Conservation (phyloP, 1,284 basidiomycete genomes). For the Naganishia liquefaciens region DNA sequence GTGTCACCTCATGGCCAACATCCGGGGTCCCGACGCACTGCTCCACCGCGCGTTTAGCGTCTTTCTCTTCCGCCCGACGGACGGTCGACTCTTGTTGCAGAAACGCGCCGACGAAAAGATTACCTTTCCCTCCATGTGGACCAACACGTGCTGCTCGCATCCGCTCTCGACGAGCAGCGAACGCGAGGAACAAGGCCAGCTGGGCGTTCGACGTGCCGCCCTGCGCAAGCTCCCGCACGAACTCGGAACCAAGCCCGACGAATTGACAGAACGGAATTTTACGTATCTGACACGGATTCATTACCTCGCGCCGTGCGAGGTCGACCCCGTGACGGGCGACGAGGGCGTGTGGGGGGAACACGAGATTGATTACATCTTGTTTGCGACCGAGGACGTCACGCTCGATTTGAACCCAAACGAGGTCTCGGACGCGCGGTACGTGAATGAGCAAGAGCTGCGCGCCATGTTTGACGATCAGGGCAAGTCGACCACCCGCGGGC, state of each 20-base stretch:
- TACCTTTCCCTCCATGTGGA: slow-evolving; percentile 99
- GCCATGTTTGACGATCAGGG: slow-evolving; percentile 83
- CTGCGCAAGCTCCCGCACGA: slow-evolving; percentile 96
- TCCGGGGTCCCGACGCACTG: slow-evolving; percentile 73
- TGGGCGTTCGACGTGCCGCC: slow-evolving; percentile 84
- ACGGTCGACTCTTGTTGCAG: slow-evolving; percentile 93
- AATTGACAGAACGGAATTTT: slow-evolving; percentile 81
- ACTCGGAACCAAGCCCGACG: slow-evolving; percentile 78
- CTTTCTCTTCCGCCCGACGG: slow-evolving; percentile 91
- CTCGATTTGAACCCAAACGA: slow-evolving; percentile 86
- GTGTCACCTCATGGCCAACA: slow-evolving; percentile 99
- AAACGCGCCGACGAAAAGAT: slow-evolving; percentile 96
- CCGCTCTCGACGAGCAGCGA: slow-evolving; percentile 76
- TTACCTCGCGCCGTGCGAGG: slow-evolving; percentile 83
- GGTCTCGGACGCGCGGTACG: slow-evolving; percentile 87
- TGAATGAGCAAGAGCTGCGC: slow-evolving; percentile 83
- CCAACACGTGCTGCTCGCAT: slow-evolving; percentile 99
- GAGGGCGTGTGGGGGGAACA: slow-evolving; percentile 97
- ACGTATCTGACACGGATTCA: slow-evolving; percentile 96
- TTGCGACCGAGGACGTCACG: slow-evolving; percentile 86
- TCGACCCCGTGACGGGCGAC: slow-evolving; percentile 16
- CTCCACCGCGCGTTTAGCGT: slow-evolving; percentile 98
- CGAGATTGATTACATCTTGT: slow-evolving; percentile 99
- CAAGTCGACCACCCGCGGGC: slow-evolving; percentile 52
- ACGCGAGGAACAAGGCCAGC: slow-evolving; percentile 73